These are phyloP conservation scores for Skeletonema tropicum DNA, from an alignment of 108 stramenopile species.

Conservation along the genomic window DNA sequence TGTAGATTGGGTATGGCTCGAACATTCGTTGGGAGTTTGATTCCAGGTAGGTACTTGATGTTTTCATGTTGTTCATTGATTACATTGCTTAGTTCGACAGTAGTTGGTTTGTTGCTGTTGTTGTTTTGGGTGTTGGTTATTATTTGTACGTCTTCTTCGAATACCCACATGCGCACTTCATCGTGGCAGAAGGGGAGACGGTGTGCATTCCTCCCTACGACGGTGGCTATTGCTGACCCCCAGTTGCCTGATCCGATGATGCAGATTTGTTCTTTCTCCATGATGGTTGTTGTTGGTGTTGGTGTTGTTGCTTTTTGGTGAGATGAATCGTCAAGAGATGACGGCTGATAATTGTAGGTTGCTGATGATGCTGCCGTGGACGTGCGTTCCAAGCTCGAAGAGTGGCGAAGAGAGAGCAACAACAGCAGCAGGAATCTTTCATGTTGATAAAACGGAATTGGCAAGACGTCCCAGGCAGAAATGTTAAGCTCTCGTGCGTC, in stretches of 20 bases:
- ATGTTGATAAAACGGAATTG: conserved; percentile 26
- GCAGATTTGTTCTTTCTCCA: conserved; percentile 66
- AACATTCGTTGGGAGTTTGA: conserved; percentile 88
- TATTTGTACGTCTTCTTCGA: conserved; percentile 69
- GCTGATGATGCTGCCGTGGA: not conserved
- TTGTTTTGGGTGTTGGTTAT: too few species aligned
- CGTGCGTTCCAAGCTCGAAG: too few species aligned
- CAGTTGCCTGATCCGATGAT: conserved; percentile 96
- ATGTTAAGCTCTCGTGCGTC: conserved; percentile 32
- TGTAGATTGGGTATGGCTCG: conserved; percentile 84
- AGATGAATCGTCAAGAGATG: not conserved
- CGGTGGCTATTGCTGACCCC: conserved; percentile 90
- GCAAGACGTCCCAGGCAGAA: conserved; percentile 35
- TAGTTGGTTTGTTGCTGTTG: conserved; percentile 17
- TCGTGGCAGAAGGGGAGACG: conserved; percentile 72
- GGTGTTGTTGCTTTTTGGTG: not conserved
- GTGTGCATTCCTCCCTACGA: conserved; percentile 82
- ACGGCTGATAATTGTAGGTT: too few species aligned
- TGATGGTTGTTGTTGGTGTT: not conserved
- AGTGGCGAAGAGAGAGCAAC: too few species aligned
- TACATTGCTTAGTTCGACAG: conserved; percentile 82
- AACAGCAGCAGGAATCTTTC: too few species aligned
- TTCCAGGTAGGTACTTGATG: conserved; percentile 95
- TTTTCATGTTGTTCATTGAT: conserved; percentile 95
- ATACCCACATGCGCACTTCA: conserved; percentile 94